These are phyloP conservation scores for Solanum hybrid DNA, from an alignment of 305 asterid species.

Conservation along the genomic window DNA sequence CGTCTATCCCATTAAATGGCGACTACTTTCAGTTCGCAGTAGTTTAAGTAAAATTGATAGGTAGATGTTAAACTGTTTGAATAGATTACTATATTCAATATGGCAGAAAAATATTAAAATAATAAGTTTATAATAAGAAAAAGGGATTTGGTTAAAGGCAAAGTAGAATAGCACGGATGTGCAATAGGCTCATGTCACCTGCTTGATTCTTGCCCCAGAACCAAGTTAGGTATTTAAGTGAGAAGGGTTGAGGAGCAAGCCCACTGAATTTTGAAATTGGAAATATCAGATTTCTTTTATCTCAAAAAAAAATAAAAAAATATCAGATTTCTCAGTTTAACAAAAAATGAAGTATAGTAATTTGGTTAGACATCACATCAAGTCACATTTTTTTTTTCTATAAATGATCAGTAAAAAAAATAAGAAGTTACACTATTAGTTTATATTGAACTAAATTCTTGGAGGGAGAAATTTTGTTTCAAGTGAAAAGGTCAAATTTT, in stretches of 20 bases:
- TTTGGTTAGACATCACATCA: not conserved
- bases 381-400: not conserved
- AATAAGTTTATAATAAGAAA: not conserved
- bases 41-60: not conserved
- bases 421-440: not conserved
- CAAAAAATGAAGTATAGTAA: not conserved
- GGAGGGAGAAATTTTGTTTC: not conserved
- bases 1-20: not conserved
- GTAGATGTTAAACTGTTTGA: not conserved
- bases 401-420: too few species aligned
- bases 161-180: not conserved
- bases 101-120: not conserved
- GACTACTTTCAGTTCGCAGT: not conserved
- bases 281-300: not conserved
- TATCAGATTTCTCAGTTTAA: not conserved
- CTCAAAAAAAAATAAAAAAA: not conserved
- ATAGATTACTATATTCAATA: not conserved
- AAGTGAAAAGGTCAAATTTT: not conserved
- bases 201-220: not conserved
- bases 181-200: not conserved
- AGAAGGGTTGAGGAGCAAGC: not conserved
- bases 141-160: not conserved
- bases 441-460: not conserved
- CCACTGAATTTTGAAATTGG: not conserved
- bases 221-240: not conserved